Conservation (phyloP, 1,139 yeast genomes). For the Geotrichum fermentans region DNA sequence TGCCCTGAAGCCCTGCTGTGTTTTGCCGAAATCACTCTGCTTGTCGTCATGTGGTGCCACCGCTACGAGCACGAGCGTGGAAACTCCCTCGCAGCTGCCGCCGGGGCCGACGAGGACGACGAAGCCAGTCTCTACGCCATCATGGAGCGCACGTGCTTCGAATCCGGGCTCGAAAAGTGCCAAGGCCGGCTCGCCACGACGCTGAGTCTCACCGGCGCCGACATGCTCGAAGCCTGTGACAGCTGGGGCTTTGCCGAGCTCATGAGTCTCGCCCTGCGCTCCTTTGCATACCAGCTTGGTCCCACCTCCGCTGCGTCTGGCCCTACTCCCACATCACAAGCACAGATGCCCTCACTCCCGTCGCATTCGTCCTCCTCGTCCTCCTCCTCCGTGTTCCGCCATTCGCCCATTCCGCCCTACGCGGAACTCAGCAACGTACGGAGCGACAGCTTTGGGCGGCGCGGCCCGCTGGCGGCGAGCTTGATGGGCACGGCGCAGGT, state of each 20-base stretch:
- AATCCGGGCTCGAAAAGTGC: constrained; percentile 24
- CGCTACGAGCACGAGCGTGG: constrained; percentile 27
- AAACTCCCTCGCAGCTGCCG: neutral
- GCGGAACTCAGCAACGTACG: neutral
- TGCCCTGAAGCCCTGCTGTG: constrained; percentile 28
- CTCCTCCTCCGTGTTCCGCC: too few species aligned
- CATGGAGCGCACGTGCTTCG: constrained; percentile 27
- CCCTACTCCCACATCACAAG: too few species aligned
- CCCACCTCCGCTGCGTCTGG: too few species aligned
- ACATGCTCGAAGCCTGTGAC: constrained; percentile 28
- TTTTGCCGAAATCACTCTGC: constrained; percentile 31
- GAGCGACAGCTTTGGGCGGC: neutral
- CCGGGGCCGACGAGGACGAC: constrained; percentile 21
- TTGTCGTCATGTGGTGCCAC: constrained; percentile 35
- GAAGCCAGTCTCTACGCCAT: constrained; percentile 25
- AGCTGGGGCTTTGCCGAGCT: constrained; percentile 34
- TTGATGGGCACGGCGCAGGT: neutral
- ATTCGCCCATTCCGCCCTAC: neutral
- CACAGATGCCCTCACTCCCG: too few species aligned
- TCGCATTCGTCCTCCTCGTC: too few species aligned
- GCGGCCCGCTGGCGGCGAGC: neutral
- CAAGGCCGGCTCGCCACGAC: constrained; percentile 31
- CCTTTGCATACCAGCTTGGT: constrained; percentile 24
- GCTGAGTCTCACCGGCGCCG: constrained; percentile 31
- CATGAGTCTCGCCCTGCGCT: constrained; percentile 29